Evolutionary conservation across 2,329 filamentous ascomycete genomes (phyloP), one percentile per base, ranked within the genome.

Genomic region (Pseudofabraea citricarpa): DNA sequence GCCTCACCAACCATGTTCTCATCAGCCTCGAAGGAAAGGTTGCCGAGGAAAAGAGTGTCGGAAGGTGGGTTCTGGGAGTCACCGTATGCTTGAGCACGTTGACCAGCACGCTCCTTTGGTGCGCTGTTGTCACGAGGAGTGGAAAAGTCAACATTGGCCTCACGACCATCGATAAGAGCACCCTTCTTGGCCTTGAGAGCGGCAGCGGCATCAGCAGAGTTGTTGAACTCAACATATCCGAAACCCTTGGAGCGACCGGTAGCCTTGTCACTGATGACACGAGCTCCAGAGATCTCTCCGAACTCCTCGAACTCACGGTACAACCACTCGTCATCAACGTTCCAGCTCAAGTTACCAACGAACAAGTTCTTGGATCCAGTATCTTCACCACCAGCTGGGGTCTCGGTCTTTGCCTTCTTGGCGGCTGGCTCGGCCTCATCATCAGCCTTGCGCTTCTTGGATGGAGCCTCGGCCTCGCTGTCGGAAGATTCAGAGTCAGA

Each of bases 281-380:
- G 77, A 50, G 74, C 75, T 57, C 79, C 75, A 55, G 69, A 66
- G 52, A 86, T 74, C 64, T 82, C 78, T 55, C 81, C 83, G 55
- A 83, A 86, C 54, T 73, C 68, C 64, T 83, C 75, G 58, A 87
- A 87, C 65, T 86, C 81, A 47, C 74, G 72, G 46, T 70, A 69
- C 53, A 87, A 74, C 81, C 81, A 85, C 48, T 84, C 82, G 64
- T 87, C 83, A 56, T 87, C 83, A 46, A 87, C 71, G 62, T 83
- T 85, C 83, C 83, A 88, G 63, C 82, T 86, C 53, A 88, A 70
- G 66, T 83, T 84, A 49, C 84, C 84, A 54, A 86, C 73, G 65
- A 87, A 87, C 43, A 88, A 72, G 65, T 85, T 87, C 64, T 72
- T 74, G 53, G 68, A 66, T 32, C 68, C 65, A 52, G 57, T 62